Percentiles rank a stretch among this genome's conserved stretches.
phyloP scores from a whole-genome alignment of 2,329 filamentous ascomycete genomes.

The Fusarium guadeloupense region DNA sequence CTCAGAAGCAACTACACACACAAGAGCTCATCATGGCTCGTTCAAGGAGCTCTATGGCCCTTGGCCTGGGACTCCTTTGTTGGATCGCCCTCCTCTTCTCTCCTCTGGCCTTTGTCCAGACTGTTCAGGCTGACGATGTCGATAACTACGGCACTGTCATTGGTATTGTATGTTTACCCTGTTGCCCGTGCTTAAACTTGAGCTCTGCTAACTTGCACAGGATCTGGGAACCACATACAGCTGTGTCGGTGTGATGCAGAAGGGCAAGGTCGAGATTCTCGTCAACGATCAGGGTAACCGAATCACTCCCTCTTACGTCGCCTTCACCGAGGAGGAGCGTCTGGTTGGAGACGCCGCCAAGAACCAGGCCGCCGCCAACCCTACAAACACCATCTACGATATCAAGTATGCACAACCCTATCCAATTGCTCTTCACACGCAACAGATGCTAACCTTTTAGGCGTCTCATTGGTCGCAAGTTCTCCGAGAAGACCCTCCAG shows the following conservation, averaged over 20 bases:
- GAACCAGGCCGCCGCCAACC: constrained; percentile 90
- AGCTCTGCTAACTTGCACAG: constrained; percentile 46
- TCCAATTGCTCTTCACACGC: background rate
- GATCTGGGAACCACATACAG: constrained; percentile 89
- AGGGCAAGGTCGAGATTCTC: constrained; percentile 93
- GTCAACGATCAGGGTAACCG: constrained; percentile 97
- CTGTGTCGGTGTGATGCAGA: constrained; percentile 95
- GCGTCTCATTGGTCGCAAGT: constrained; percentile 88
- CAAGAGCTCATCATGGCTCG: constrained; percentile 57
- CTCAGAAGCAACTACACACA: constrained; percentile 23
- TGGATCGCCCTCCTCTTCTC: constrained; percentile 92
- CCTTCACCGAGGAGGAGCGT: constrained; percentile 96
- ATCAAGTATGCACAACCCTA: constrained; percentile 76
- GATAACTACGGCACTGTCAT: constrained; percentile 89
- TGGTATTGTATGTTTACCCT: constrained; percentile 75
- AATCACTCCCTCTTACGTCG: constrained; percentile 94
- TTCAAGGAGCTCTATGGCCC: constrained; percentile 74
- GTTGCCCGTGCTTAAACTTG: background rate
- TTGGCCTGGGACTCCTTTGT: constrained; percentile 88
- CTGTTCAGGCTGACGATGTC: constrained; percentile 76
- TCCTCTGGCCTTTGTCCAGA: constrained; percentile 84
- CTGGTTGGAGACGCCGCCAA: constrained; percentile 97
- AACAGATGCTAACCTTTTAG: constrained; percentile 53
- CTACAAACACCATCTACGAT: constrained; percentile 78
- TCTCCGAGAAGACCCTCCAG: constrained; percentile 85